Evolutionary conservation across 2,329 filamentous ascomycete species (phyloP).

Genomic region (Lasiodiplodia gonubiensis): DNA sequence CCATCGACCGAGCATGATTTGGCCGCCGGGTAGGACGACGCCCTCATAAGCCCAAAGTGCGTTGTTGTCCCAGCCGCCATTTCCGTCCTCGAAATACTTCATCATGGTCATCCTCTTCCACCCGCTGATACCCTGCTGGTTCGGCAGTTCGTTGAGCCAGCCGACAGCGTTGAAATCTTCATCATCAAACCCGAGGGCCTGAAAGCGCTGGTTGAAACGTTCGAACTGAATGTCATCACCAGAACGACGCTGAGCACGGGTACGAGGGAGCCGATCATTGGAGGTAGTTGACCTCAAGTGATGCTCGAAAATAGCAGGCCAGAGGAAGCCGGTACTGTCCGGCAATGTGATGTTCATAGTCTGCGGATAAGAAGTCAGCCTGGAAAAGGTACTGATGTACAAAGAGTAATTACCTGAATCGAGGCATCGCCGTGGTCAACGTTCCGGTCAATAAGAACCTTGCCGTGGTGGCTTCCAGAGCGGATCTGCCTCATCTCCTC

Average conservation of each 20-base stretch:
- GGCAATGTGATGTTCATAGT: conserved; percentile 43
- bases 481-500: conserved; percentile 39
- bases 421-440: conserved; percentile 37
- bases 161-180: conserved; percentile 48
- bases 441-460: conserved; percentile 37
- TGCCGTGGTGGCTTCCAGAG: conserved; percentile 11
- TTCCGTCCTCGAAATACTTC: conserved; percentile 52
- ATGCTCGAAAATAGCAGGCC: conserved; percentile 50
- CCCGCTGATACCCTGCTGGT: conserved; percentile 57
- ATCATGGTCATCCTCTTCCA: conserved; percentile 62
- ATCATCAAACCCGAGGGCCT: conserved; percentile 47
- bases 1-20: conserved; percentile 56
- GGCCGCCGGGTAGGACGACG: conserved; percentile 54
- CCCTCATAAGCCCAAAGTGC: conserved; percentile 58
- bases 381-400: too few species aligned
- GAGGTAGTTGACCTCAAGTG: conserved; percentile 45
- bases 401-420: background rate
- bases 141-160: conserved; percentile 57
- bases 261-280: conserved; percentile 32
- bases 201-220: conserved; percentile 39
- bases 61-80: conserved; percentile 38
- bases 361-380: conserved; percentile 31
- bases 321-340: conserved; percentile 35
- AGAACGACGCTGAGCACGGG: conserved; percentile 41
- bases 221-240: background rate